phyloP scores from a whole-genome alignment of 306 rosid species.

The Nissolia schottii region DNA sequence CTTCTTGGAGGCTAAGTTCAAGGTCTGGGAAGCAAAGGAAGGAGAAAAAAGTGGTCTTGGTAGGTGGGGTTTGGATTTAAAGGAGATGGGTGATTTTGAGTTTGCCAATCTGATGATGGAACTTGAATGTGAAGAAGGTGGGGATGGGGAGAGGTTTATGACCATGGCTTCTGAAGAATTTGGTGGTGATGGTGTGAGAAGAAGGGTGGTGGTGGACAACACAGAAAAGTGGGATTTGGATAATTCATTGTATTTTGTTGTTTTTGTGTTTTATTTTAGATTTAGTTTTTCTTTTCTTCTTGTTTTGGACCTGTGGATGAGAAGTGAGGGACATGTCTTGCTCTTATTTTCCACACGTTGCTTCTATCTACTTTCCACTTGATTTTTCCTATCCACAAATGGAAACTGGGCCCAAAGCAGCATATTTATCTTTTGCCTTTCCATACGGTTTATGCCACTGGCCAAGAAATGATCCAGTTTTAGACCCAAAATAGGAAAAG shows the following conservation, averaged over 20 bases:
- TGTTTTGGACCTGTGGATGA: conserved; percentile 66
- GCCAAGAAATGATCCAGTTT: background rate
- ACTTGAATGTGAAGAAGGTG: conserved; percentile 45
- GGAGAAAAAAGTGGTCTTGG: conserved; percentile 41
- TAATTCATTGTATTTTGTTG: conserved; percentile 34
- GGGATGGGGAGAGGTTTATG: conserved; percentile 57
- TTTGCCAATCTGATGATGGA: conserved; percentile 48
- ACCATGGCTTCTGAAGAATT: conserved; percentile 52
- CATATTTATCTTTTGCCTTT: background rate
- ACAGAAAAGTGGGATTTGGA: conserved; percentile 39
- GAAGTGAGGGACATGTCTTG: conserved; percentile 41
- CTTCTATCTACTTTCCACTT: background rate
- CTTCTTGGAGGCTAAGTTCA: conserved; percentile 35
- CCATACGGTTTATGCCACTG: background rate
- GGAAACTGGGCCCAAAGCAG: background rate
- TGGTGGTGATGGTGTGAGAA: conserved; percentile 25
- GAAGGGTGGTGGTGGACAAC: conserved; percentile 27
- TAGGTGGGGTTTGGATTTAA: conserved; percentile 53
- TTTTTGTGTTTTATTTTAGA: background rate
- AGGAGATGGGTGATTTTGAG: conserved; percentile 46
- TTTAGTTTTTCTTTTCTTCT: background rate
- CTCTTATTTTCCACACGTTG: conserved; percentile 36
- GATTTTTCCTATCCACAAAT: background rate
- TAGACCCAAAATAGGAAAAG: background rate
- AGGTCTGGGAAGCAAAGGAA: conserved; percentile 41